These are phyloP conservation scores for Phytophthora pinifolia DNA, from an alignment of 352 stramenopile species.

Conservation along the genomic window DNA sequence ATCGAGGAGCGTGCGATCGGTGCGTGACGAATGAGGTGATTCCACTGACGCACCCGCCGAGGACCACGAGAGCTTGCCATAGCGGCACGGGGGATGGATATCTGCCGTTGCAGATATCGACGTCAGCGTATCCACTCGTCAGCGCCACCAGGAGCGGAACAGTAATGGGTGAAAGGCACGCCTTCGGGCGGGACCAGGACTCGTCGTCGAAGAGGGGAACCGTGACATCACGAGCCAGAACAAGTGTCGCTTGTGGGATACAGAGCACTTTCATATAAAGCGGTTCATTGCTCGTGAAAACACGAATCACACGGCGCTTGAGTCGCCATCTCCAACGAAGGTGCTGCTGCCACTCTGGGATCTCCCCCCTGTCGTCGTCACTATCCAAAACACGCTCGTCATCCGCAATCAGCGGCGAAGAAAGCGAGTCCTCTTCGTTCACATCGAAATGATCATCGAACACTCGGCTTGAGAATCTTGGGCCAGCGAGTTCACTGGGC, in stretches of 20 bases:
- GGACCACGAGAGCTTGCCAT: conserved; percentile 40
- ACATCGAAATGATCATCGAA: conserved; percentile 70
- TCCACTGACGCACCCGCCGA: conserved; percentile 46
- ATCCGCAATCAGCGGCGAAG: conserved; percentile 61
- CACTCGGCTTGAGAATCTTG: conserved; percentile 45
- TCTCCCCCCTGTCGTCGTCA: conserved; percentile 31
- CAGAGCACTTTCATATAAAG: conserved; percentile 49
- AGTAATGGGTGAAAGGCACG: conserved; percentile 79
- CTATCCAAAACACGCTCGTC: conserved; percentile 33
- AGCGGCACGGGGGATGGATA: conserved; percentile 33
- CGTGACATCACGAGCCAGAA: conserved; percentile 63
- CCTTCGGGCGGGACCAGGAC: conserved; percentile 78
- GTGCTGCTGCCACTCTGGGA: conserved; percentile 71
- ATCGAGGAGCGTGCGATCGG: conserved; percentile 56
- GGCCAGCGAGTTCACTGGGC: conserved; percentile 9
- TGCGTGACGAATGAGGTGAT: conserved; percentile 71
- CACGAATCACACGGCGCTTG: conserved; percentile 44
- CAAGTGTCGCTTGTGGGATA: conserved; percentile 50
- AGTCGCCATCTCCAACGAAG: conserved; percentile 72
- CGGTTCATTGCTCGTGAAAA: conserved; percentile 47
- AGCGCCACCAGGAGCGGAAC: conserved; percentile 89
- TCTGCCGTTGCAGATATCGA: conserved; percentile 25
- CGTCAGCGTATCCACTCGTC: conserved; percentile 35
- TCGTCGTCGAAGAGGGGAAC: conserved; percentile 71
- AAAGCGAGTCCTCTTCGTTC: conserved; percentile 49